Evolutionary conservation across 2,329 filamentous ascomycete genomes (phyloP), one percentile per base, ranked within the genome.

Genomic region (Ophiostoma himal-ulmi): DNA sequence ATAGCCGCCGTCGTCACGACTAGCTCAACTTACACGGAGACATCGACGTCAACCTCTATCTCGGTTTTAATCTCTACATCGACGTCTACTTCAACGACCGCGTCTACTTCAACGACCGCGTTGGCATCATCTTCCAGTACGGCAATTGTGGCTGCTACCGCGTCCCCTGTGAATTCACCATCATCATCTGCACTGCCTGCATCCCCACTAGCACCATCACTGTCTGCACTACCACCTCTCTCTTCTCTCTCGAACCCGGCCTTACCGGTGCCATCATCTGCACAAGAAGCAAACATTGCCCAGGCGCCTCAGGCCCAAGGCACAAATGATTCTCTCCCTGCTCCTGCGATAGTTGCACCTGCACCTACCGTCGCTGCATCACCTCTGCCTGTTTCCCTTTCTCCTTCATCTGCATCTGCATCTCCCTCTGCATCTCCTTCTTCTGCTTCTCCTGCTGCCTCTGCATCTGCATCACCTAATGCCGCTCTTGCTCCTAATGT

Each of bases 91-190:
- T 54, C 68, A 73, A 65, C 67, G 57, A 60, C 72, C 52, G 72
- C 71, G 74, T 69, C 74, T 70, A 72, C 72, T 70, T 72, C 69
- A 52, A 72, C 72, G 66, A 69, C 74, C 68, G 67, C 72, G 11
- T 71, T 72, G 57, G 67, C 72, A 70, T 72, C 70, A 37, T 67
- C 73, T 30, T 68, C 70, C 62, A 57, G 54, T 68, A 64, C 70
- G 34, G 14, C 57, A 13, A 30, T 60, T 60, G 22, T 57, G 52
- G 52, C 60, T 64, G 34, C 14, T 10, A 7, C 34, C 8, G 14
- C 60, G 20, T 17, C 30, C 30, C 17, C 60, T 36, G 52, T 54
- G 52, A 52, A n/a, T 11, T 10, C 52, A 7, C 1, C 22, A 41
- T 34, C 11, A 67, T 54, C 20, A 57, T 65, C 39, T 13, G 10